Evolutionary conservation across 179 eudicot genomes (phyloP), one percentile per base, ranked within the genome.

Genomic region (Vitellaria paradoxa): DNA sequence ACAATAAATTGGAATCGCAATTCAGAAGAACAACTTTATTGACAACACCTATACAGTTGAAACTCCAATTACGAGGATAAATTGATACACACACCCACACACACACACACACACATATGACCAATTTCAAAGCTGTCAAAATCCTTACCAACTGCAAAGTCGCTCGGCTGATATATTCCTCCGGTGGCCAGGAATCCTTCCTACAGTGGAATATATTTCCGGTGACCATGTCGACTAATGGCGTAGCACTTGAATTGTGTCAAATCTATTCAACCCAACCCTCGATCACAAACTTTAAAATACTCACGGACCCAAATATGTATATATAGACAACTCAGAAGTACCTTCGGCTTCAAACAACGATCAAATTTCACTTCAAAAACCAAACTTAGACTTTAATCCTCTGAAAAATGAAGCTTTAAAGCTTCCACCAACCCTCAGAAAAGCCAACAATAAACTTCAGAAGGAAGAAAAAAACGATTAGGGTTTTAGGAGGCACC

Each of bases 131-230:
- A 76, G 65, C 12, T 14, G 7, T 4, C 62, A 68, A 67, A 11
- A 69, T 46, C 68, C 91, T 78, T 78, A 94, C 99, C 93, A 92
- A 73, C 78, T 89, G 96, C 85, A 96, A 82, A 64, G 99, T 89
- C 37, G 80, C 61, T 72, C 85, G 82, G 84, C 79, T 87, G 61
- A 96, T 83, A 82, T 92, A 96, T 79, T 94, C 99, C 74, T 92
- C 91, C 0, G 98, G 92, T 60, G 99, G 97, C 99, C 99, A 96
- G 46, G 99, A 90, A 83, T 80, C 87, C 89, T 85, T 96, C 80
- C 84, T 93, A 81, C 83, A 82, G 45, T 92, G 97, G 81, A 93
- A 93, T 61, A 96, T 74, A 24, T 87, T 89, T 17, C 92, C 94
- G 40, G 85, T 73, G 72, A 95, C 96, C 99, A 95, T 91, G 56